Percentiles rank a stretch among this genome's conserved stretches.
Evolutionary conservation across 1,284 basidiomycete species (phyloP).

Genomic region (Sanghuangporus sanghuang): DNA sequence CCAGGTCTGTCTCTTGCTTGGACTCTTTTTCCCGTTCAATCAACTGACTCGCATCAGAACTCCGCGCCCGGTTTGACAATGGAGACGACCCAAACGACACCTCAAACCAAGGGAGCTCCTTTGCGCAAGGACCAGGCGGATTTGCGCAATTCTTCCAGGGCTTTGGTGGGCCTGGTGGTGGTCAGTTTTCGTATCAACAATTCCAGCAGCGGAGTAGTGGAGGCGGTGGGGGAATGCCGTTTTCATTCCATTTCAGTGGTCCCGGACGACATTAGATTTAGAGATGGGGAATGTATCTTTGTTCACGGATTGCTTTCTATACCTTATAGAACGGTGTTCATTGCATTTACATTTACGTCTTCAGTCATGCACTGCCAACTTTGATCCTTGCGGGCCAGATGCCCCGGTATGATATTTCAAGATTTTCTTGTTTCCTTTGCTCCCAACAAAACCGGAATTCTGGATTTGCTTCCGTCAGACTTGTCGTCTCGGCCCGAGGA

Average conservation of each 20-base stretch:
- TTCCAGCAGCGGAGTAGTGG: slow-evolving; percentile 22
- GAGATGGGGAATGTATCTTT: background rate
- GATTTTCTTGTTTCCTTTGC: too few relatives aligned
- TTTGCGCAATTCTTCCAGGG: slow-evolving; percentile 72
- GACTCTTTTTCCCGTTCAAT: background rate
- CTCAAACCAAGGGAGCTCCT: slow-evolving; percentile 46
- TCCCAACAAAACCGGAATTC: too few relatives aligned
- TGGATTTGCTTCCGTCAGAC: background rate
- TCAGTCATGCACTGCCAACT: too few relatives aligned
- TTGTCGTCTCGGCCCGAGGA: background rate
- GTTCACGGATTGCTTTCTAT: background rate
- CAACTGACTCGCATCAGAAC: slow-evolving; percentile 43
- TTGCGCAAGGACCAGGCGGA: slow-evolving; percentile 37
- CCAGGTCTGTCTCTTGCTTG: slow-evolving; percentile 42
- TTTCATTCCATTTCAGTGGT: slow-evolving; percentile 14
- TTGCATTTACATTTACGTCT: too few relatives aligned
- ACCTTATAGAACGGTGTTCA: too few relatives aligned
- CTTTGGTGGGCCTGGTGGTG: slow-evolving; percentile 24
- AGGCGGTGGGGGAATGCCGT: slow-evolving; percentile 1
- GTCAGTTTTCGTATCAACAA: slow-evolving; percentile 27
- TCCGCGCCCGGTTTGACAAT: slow-evolving; percentile 83
- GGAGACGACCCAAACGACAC: slow-evolving; percentile 98
- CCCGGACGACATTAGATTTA: slow-evolving; percentile 3
- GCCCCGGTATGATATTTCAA: too few relatives aligned
- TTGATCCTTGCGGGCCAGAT: too few relatives aligned